phyloP scores from a whole-genome alignment of 2,329 filamentous ascomycete species.

The Cytospora leucostoma region DNA sequence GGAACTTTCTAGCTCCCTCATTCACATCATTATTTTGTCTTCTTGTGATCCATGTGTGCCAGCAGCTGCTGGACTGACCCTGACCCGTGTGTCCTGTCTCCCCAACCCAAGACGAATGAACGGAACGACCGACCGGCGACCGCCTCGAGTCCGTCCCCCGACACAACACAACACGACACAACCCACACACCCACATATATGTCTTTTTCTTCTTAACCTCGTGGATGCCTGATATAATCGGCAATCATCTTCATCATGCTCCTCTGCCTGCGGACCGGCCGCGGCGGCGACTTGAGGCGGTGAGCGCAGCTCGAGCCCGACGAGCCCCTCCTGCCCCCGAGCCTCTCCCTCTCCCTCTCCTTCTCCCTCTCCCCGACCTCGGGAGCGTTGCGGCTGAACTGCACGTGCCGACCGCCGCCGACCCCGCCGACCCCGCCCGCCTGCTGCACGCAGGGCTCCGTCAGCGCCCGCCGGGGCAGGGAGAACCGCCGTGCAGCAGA shows the following conservation, averaged over 20 bases:
- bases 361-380: conserved; percentile 5
- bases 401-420: conserved; percentile 13
- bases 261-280: conserved; percentile 20
- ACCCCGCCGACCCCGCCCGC: not conserved
- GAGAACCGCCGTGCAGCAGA: not conserved
- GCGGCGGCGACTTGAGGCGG: conserved; percentile 19
- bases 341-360: not conserved
- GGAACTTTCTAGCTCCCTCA: too few species aligned
- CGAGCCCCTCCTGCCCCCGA: conserved; percentile 14
- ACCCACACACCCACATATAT: not conserved
- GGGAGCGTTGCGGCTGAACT: conserved; percentile 11
- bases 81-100: too few species aligned
- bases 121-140: too few species aligned
- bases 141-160: not conserved
- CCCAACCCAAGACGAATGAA: too few species aligned
- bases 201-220: not conserved
- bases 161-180: not conserved
- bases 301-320: conserved; percentile 19
- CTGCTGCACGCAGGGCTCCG: not conserved
- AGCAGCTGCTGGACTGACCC: too few species aligned
- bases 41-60: too few species aligned
- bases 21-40: too few species aligned
- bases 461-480: not conserved
- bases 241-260: conserved; percentile 21
- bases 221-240: conserved; percentile 19